Conservation (phyloP, 257 asterid genomes). For the Plectranthus barbatus region DNA sequence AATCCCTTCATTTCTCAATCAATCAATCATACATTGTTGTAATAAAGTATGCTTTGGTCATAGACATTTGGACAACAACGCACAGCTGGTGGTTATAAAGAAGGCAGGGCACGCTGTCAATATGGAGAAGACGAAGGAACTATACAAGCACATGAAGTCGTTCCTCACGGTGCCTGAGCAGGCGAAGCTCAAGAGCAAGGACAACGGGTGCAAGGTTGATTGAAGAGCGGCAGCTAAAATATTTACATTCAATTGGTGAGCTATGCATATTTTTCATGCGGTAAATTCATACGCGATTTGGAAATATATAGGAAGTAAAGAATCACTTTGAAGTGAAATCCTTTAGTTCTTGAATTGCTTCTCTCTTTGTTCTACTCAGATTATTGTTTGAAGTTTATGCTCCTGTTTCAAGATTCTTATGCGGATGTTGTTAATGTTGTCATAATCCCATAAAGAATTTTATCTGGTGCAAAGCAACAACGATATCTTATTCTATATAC, state of each 20-base stretch:
- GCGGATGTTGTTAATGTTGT: background rate
- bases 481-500: too few species aligned
- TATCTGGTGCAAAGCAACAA: too few species aligned
- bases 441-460: background rate
- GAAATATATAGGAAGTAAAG: background rate
- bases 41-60: background rate
- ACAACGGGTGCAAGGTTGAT: constrained; percentile 32
- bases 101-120: constrained; percentile 81
- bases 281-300: background rate
- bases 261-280: background rate
- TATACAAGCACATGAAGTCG: constrained; percentile 45
- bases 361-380: too few species aligned
- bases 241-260: background rate
- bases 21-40: background rate
- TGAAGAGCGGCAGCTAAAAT: constrained; percentile 8
- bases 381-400: too few species aligned
- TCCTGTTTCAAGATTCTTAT: background rate
- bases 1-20: background rate
- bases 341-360: too few species aligned
- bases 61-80: constrained; percentile 68
- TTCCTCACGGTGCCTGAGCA: constrained; percentile 37
- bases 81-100: constrained; percentile 51
- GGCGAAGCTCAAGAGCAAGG: constrained; percentile 18
- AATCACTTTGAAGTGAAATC: background rate
- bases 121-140: constrained; percentile 61